Base-by-base conservation (phyloP, 2,329 filamentous ascomycete genomes). In the Clarireedia paspali region DNA sequence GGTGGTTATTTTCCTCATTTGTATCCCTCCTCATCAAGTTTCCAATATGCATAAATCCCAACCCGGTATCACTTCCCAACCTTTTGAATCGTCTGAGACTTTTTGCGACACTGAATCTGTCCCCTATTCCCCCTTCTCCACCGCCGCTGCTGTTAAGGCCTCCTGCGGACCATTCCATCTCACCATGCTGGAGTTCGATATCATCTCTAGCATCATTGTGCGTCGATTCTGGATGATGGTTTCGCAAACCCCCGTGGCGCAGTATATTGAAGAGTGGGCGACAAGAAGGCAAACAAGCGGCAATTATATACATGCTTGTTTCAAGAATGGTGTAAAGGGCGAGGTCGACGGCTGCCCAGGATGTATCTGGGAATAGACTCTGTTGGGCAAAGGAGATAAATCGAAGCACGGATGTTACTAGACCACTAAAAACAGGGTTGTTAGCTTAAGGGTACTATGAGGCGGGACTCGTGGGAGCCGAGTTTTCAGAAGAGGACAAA, bases 251-350 rank as follows among this genome's bases (percentile, higher is more conserved):
- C 3, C 23, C 23, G 17, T 56, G 53, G 4, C 49, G 48, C 6
- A 58, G 10, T 6, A 46, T 40, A 17, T 40, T 53, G 39, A 47
- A 56, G 20, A 58, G 49, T 1, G 57, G 49, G 12, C 57, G 57
- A 5, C 55, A 51, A 12, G 54, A 39, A 2, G 57, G 57, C 4
- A 58, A 46, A 50, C 54, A 58, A 2, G 57, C 48, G 3, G 57
- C 57, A 24, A 58, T 56, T 26, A 58, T 42, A 24, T 58, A 58
- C 34, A 57, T 56, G 30, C 45, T 50, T 5, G 57, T 53, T 57
- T 58, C 57, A 4, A 55, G 23, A 2, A 56, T 27, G 9, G 48
- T 57, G 9, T 51, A 58, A 10, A 53, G 40, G 9, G 55, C 46
- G 12, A 51, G 40, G 17, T 57, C 30, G 20, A 57, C 46, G 12